Conservation (phyloP, 352 stramenopile species). For the Phytophthora idaei region DNA sequence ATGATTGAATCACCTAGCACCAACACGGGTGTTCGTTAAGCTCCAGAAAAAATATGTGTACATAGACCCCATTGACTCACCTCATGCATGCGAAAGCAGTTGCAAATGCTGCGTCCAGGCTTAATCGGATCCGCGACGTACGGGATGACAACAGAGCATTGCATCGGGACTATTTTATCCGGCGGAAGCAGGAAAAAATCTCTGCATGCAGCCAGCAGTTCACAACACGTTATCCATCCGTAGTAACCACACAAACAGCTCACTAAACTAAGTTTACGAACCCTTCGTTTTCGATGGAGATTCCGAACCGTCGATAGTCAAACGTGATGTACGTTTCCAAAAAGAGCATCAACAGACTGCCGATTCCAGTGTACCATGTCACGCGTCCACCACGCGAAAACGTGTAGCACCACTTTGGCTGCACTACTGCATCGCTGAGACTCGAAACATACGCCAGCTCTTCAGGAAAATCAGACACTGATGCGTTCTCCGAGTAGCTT, state of each 20-base stretch:
- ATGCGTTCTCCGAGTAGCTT: slow-evolving; percentile 42
- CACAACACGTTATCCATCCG: slow-evolving; percentile 2
- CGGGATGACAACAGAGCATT: slow-evolving; percentile 51
- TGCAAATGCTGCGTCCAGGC: slow-evolving; percentile 68
- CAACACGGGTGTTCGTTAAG: not conserved
- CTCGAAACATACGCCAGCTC: slow-evolving; percentile 23
- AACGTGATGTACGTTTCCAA: slow-evolving; percentile 87
- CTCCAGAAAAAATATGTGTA: not conserved
- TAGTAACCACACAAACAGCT: not conserved
- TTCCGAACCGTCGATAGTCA: slow-evolving; percentile 81
- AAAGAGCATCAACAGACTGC: slow-evolving; percentile 76
- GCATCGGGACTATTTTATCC: slow-evolving; percentile 46
- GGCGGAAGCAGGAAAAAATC: slow-evolving; percentile 72
- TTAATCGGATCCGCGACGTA: slow-evolving; percentile 83
- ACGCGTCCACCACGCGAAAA: slow-evolving; percentile 69
- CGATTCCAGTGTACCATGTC: slow-evolving; percentile 75
- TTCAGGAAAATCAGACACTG: slow-evolving; percentile 23
- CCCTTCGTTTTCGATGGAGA: slow-evolving; percentile 76
- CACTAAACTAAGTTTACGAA: slow-evolving; percentile 26
- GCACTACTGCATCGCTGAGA: slow-evolving; percentile 15
- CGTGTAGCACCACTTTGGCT: slow-evolving; percentile 60
- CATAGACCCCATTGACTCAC: slow-evolving; percentile 23
- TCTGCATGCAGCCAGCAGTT: slow-evolving; percentile 29
- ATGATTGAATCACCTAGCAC: slow-evolving; percentile 49
- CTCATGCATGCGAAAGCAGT: slow-evolving; percentile 85